Evolutionary conservation across 257 asterid genomes (phyloP).

Genomic region (Solanum medicagineum): DNA sequence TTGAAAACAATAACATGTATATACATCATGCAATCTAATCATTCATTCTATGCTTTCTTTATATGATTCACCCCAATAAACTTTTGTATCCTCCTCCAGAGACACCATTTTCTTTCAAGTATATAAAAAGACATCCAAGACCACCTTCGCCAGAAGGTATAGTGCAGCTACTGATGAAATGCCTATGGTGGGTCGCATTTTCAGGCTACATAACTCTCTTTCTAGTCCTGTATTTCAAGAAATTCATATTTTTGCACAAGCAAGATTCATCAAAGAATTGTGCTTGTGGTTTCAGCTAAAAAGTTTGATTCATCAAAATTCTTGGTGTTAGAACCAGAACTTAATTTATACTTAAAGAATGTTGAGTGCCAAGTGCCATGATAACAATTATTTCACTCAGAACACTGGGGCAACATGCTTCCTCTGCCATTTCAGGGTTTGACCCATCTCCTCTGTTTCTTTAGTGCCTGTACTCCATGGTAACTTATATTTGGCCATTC

Average conservation of each 20-base stretch:
- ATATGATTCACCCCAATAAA: not conserved
- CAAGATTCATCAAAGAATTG: not conserved
- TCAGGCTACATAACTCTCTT: not conserved
- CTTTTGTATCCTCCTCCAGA: not conserved
- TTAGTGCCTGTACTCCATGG: conserved; percentile 10
- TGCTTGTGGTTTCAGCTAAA: not conserved
- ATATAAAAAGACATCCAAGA: not conserved
- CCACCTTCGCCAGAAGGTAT: not conserved
- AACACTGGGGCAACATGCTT: not conserved
- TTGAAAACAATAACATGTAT: not conserved
- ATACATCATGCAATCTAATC: not conserved
- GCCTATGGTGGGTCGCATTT: not conserved
- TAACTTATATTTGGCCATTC: conserved; percentile 3
- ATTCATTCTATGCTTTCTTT: not conserved
- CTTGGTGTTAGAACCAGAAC: not conserved
- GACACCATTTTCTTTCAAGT: not conserved
- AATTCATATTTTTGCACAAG: not conserved
- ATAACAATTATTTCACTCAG: not conserved
- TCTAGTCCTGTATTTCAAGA: not conserved
- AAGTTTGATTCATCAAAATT: not conserved
- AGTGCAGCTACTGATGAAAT: not conserved
- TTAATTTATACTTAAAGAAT: not conserved
- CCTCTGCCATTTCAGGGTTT: conserved; percentile 18
- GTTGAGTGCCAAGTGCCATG: not conserved
- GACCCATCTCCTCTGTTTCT: not conserved